Base-by-base conservation (phyloP, 352 stramenopile species). In the Phytophthora pinifolia region DNA sequence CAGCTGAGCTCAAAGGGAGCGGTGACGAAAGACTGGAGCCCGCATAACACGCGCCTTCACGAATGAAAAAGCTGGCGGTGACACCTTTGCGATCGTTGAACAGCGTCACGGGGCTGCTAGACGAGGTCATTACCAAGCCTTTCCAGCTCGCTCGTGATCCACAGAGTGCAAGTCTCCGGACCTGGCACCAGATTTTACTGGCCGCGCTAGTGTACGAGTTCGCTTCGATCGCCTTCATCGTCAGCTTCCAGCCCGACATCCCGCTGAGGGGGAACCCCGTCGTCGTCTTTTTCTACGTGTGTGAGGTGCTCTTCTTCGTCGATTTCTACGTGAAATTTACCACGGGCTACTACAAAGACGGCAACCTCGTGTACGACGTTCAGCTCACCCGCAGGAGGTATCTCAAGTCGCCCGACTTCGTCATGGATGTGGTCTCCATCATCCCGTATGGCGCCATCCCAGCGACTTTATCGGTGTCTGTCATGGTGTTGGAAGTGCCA, bases 261-360 rank as follows among this genome's bases (percentile, higher is more conserved):
- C 3, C 32, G 2, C 31, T 75, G 0, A 0, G 9, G 0, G 27
- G 58, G 4, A 57, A 46, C 20, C 17, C 50, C 13, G 49, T 63
- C 18, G 47, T 41, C 0, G 22, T 66, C 30, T 27, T 70, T 1
- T 77, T 88, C 10, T 82, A 83, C 53, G 17, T 44, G 3, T 50
- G 46, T 18, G 77, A 87, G 36, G 4, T 62, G 4, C 54, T 90
- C 32, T 87, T 90, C 27, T 35, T 62, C 7, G n/a, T 67, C 13
- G 76, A 88, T 32, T 75, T 88, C 20, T 76, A 65, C 17, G 72
- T 88, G 10, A 74, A 79, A 37, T 30, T 84, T 4, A 80, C 79
- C 57, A 88, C 75, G 0, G 67, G 72, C 0, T 86, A 64, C 43
- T 77, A 83, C 42, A 48, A 82, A 25, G 66, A 74, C 18, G 75